Conservation (phyloP, 371 early-diverging fungal genomes). For the Apophysomyces ossiformis region DNA sequence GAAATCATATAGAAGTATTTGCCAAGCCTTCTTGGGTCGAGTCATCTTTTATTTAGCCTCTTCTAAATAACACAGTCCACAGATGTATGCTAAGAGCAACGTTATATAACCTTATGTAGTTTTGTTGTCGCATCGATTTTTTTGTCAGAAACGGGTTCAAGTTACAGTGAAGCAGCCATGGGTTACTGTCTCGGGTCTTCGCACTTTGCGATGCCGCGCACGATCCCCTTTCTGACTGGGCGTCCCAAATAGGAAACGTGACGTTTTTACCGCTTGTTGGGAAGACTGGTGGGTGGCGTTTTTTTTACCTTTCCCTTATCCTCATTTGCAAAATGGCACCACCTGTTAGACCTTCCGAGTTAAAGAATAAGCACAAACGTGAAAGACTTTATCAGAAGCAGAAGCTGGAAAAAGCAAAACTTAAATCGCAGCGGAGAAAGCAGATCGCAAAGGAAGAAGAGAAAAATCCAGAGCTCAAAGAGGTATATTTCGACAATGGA, state of each 20-base stretch:
- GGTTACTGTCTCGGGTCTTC: no score
- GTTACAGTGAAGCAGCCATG: no score
- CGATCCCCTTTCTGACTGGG: no score
- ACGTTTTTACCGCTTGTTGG: background rate
- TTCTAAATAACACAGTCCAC: no score
- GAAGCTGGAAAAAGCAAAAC: conserved; percentile 72
- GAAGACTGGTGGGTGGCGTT: background rate
- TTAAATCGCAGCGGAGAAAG: conserved; percentile 77
- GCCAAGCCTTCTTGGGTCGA: no score
- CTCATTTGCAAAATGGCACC: conserved; percentile 10
- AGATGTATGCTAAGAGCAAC: no score
- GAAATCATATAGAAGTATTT: no score
- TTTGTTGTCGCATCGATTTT: no score
- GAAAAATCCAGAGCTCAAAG: conserved; percentile 87
- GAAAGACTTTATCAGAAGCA: conserved; percentile 76
- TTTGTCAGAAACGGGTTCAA: no score
- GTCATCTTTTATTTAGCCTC: no score
- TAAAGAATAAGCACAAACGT: conserved; percentile 84
- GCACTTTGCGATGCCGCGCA: no score
- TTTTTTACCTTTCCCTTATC: conserved; percentile 9
- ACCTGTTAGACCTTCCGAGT: conserved; percentile 46
- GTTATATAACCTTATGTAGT: no score
- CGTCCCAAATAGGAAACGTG: background rate
- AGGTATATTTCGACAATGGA: conserved; percentile 41
- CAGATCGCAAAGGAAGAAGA: conserved; percentile 80